Evolutionary conservation across 352 stramenopile species (phyloP).

Genomic region (Sclerospora graminicola): DNA sequence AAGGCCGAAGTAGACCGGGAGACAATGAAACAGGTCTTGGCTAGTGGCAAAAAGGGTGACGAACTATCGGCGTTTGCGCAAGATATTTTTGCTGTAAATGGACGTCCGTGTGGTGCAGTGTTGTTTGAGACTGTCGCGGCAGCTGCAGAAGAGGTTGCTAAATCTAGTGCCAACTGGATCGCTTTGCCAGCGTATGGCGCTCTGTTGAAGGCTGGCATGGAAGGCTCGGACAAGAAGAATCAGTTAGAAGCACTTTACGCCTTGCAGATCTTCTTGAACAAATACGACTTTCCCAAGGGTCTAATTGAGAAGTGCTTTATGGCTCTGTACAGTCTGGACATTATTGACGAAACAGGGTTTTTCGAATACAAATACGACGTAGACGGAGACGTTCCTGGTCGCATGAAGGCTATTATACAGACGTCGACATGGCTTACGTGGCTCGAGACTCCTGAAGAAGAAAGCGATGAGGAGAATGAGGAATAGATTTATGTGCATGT

Average conservation of each 20-base stretch:
- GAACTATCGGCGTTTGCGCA: conserved; percentile 44
- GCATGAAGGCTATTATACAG: conserved; percentile 81
- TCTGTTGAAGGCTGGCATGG: conserved; percentile 47
- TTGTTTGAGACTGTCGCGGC: conserved; percentile 46
- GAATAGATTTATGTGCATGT: conserved; percentile 48
- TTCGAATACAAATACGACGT: conserved; percentile 85
- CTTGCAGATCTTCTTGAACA: conserved; percentile 67
- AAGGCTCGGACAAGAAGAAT: conserved; percentile 39
- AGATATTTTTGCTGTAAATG: conserved; percentile 36
- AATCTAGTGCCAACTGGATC: conserved; percentile 76
- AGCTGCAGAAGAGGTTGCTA: conserved; percentile 51
- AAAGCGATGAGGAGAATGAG: conserved; percentile 66
- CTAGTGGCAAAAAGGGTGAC: conserved; percentile 53
- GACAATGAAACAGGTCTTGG: conserved; percentile 52
- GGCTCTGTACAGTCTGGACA: conserved; percentile 75
- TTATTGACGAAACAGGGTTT: conserved; percentile 70
- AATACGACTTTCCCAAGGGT: conserved; percentile 67
- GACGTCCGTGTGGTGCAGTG: conserved; percentile 29
- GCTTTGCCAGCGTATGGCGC: conserved; percentile 45
- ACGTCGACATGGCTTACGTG: conserved; percentile 73
- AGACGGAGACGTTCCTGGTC: conserved; percentile 52
- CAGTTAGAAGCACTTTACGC: conserved; percentile 67
- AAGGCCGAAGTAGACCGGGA: conserved; percentile 42
- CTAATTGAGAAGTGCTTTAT: conserved; percentile 81
- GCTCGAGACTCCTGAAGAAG: conserved; percentile 68